Evolutionary conservation across 352 stramenopile genomes (phyloP), one percentile per base, ranked within the genome.

Genomic region (Phytopythium chamaehyphon): DNA sequence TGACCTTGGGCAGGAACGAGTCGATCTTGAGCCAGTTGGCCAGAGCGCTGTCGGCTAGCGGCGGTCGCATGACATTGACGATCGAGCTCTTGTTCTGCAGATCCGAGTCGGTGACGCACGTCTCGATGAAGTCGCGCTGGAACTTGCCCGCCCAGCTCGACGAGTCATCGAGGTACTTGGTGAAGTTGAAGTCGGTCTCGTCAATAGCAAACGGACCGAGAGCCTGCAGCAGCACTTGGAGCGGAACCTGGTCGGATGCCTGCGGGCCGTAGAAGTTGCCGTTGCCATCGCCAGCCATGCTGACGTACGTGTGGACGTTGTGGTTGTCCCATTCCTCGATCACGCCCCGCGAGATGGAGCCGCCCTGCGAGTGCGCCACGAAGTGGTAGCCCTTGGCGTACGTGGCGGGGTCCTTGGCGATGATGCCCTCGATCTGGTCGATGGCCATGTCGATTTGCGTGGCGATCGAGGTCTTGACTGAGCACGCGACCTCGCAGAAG

Each of bases 281-380:
- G 40, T 86, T 81, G 11, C 66, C 61, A 3, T 68, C 59, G 3
- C 75, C 72, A 9, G 75, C 72, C 22, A 83, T 56, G 33, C 62
- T 78, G 55, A 86, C 69, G 57, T 69, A 72, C 31, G 62, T 72
- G 49, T 76, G 57, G 3, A 73, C 70, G 2, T 76, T 73, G 62
- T 82, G 75, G 55, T 82, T 63, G 39, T 86, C 67, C 71, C 78
- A 80, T 21, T 80, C 64, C 54, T 83, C 66, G 21, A 83, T 64
- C 19, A 86, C 72, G 19, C 59, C 70, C 22, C 75, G 69, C 22
- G 70, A 54, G 14, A 86, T 53, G 3, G 71, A 59, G 0, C 61
- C 71, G 19, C 75, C 75, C 19, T 73, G 66, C 10, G 75, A 86
- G 48, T 86, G 70, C 16, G 61, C 59, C 5, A 83, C 55, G 37